Base-by-base conservation (phyloP, 2,329 filamentous ascomycete species). In the Chaetomium globosum region DNA sequence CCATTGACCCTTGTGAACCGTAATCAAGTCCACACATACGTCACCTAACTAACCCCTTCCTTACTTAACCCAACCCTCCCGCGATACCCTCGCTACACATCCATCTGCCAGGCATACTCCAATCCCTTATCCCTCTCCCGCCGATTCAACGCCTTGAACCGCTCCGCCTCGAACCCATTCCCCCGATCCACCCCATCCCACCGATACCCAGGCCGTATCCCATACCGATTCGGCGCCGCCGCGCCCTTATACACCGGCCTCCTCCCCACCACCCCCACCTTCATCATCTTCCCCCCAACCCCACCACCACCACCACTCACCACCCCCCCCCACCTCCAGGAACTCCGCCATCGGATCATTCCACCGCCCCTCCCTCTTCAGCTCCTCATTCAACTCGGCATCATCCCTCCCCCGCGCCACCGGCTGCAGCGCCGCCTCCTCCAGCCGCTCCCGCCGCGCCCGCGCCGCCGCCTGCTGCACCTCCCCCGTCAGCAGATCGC, bases 141-240 rank as follows among this genome's bases (percentile, higher is more conserved):
- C 71, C 87, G 82, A 76, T 97, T 97, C 70, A 93, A 81, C 2
- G 93, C 91, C 75, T 90, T 92, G 79, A 98, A 98, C 80, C 93
- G 90, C 75, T 97, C 89, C 68, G 87, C 90, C 80, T 99, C 95
- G 75, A 97, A 98, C 0, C 94, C 94, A 78, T 92, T 99, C 23
- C 92, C 84, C 70, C 95, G 84, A 81, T 99, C 95, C 21, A 99
- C 95, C 6, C 96, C 95, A 81, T 99, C 95, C 95, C 95, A 99
- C 69, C 92, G 83, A 80, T 96, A 92, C 0, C 95, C 96, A 0
- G 95, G 95, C 67, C 89, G 84, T 67, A 99, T 98, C 1, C 91
- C 92, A 79, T 98, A 98, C 23, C 95, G 85, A 82, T 99, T 99
- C 53, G 95, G 95, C 73, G 91, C 85, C 63, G 90, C 91, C 0